Conservation (phyloP, 2,329 filamentous ascomycete genomes). For the Aspergillus bombycis region DNA sequence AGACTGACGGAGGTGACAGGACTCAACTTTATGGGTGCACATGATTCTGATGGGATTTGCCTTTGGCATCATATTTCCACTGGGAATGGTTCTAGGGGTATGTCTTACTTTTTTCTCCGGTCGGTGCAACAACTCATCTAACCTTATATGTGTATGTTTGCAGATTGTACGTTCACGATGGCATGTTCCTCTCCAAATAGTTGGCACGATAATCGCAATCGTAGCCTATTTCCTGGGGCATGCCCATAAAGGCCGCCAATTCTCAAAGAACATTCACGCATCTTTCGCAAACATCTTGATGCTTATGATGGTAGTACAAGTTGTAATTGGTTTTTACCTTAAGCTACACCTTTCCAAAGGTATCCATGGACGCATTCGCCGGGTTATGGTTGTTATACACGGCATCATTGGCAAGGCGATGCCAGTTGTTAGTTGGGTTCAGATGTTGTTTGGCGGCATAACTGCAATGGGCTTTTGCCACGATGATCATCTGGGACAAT, state of each 20-base stretch:
- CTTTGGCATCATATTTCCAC: slow-evolving; percentile 89
- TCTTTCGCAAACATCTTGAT: slow-evolving; percentile 80
- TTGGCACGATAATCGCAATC: slow-evolving; percentile 74
- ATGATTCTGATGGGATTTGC: slow-evolving; percentile 85
- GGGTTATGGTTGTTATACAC: slow-evolving; percentile 71
- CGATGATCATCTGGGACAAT: slow-evolving; percentile 88
- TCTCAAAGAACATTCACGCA: slow-evolving; percentile 78
- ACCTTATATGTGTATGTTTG: slow-evolving; percentile 6
- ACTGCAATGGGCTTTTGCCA: slow-evolving; percentile 90
- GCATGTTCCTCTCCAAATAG: slow-evolving; percentile 86
- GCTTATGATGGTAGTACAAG: slow-evolving; percentile 75
- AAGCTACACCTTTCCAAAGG: slow-evolving; percentile 87
- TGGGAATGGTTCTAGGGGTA: slow-evolving; percentile 94
- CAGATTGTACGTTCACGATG: slow-evolving; percentile 87
- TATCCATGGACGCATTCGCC: slow-evolving; percentile 76
- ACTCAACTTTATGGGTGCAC: slow-evolving; percentile 88
- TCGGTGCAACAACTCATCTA: background rate
- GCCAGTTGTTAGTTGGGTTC: slow-evolving; percentile 83
- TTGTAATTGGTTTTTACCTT: slow-evolving; percentile 81
- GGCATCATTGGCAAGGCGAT: slow-evolving; percentile 83
- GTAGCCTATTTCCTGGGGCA: slow-evolving; percentile 91
- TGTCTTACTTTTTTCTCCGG: slow-evolving; percentile 33
- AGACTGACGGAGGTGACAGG: slow-evolving; percentile 47
- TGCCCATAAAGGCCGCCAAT: slow-evolving; percentile 84
- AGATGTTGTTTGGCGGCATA: slow-evolving; percentile 96